phyloP scores from a whole-genome alignment of 805 yeast species.

The Nakazawaea holstii region DNA sequence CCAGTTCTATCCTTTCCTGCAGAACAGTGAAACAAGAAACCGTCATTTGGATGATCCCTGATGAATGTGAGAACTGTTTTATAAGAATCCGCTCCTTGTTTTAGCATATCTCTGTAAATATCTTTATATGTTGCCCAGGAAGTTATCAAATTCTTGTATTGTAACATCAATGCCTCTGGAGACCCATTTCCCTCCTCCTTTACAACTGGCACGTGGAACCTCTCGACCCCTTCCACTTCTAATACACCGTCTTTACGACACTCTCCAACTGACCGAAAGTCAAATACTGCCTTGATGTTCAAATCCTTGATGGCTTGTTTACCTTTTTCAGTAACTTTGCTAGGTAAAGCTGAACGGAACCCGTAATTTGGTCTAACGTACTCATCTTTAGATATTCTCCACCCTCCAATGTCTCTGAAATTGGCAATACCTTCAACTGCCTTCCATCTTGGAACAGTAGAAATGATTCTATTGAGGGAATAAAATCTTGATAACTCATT shows the following conservation, averaged over 20 bases:
- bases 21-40: conserved; percentile 68
- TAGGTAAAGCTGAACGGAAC: conserved; percentile 62
- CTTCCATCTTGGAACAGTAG: conserved; percentile 51
- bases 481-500: conserved; percentile 51
- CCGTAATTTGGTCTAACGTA: conserved; percentile 49
- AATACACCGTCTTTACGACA: conserved; percentile 40
- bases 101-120: conserved; percentile 57
- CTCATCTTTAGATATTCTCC: conserved; percentile 34
- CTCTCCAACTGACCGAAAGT: conserved; percentile 62
- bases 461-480: conserved; percentile 27
- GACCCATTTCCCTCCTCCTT: conserved; percentile 42
- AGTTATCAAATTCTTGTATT: conserved; percentile 47
- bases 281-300: conserved; percentile 54
- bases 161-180: conserved; percentile 57
- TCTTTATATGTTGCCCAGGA: conserved; percentile 59
- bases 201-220: conserved; percentile 57
- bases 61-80: conserved; percentile 47
- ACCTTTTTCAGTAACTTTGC: conserved; percentile 48
- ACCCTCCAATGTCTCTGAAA: conserved; percentile 81
- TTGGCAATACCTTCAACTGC: conserved; percentile 62
- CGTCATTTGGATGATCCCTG: conserved; percentile 45
- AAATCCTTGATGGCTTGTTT: conserved; percentile 31
- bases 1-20: conserved; percentile 91
- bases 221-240: conserved; percentile 36
- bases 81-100: conserved; percentile 42